Percentiles rank a stretch among this genome's conserved stretches.
Evolutionary conservation across 2,329 filamentous ascomycete species (phyloP).

Genomic region (Setomelanomma holmii): DNA sequence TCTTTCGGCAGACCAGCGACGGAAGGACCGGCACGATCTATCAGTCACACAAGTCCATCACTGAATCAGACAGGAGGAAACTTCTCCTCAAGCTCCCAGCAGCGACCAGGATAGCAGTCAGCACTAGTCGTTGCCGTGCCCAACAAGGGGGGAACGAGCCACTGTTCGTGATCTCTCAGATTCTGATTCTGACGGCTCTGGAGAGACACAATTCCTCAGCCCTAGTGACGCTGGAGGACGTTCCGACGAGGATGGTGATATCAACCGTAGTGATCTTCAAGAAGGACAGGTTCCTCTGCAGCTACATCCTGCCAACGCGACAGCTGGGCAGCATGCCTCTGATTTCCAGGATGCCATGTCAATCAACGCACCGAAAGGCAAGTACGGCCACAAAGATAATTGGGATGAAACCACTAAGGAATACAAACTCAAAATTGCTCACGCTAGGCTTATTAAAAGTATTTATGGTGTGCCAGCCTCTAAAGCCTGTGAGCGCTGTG

Average conservation of each 20-base stretch:
- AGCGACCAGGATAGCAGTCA: background rate
- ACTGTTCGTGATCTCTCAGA: background rate
- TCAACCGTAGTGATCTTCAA: too few relatives aligned
- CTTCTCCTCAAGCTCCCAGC: background rate
- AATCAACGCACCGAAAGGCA: background rate
- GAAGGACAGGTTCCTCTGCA: background rate
- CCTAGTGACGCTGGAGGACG: background rate
- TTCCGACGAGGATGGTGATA: background rate
- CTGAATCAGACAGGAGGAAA: background rate
- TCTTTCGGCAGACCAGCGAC: background rate
- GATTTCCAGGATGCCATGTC: background rate
- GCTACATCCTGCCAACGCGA: background rate
- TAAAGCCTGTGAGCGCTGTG: background rate
- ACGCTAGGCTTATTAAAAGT: background rate
- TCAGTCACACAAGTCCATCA: background rate
- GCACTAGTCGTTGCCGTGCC: background rate
- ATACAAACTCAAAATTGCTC: background rate
- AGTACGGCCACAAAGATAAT: background rate
- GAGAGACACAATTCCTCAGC: slow-evolving; percentile 3
- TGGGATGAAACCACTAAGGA: background rate
- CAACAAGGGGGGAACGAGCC: background rate
- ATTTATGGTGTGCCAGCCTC: background rate
- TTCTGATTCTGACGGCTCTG: background rate
- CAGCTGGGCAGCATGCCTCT: background rate
- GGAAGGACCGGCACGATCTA: background rate